Conservation (phyloP, 2,329 filamentous ascomycete genomes). For the Trichophyton benhamiae region DNA sequence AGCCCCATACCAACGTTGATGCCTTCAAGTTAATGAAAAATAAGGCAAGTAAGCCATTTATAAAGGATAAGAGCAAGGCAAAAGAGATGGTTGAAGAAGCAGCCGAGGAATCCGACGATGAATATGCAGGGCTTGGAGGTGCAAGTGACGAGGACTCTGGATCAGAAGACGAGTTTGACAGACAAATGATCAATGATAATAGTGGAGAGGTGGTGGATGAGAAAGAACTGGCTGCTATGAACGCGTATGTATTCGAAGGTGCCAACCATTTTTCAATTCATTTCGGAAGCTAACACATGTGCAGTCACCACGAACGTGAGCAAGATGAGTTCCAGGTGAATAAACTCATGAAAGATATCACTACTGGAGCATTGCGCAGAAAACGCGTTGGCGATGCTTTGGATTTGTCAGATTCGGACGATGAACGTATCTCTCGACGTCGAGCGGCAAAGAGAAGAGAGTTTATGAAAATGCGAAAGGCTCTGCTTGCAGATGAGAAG, state of each 20-base stretch:
- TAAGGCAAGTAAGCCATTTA: conserved; percentile 50
- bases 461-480: conserved; percentile 83
- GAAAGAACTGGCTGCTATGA: conserved; percentile 69
- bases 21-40: conserved; percentile 59
- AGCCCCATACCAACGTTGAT: conserved; percentile 28
- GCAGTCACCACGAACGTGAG: conserved; percentile 63
- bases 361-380: conserved; percentile 71
- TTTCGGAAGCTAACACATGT: background rate
- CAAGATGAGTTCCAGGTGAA: conserved; percentile 78
- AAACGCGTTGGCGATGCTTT: conserved; percentile 68
- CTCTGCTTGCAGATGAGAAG: conserved; percentile 75
- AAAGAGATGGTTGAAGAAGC: conserved; percentile 83
- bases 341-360: conserved; percentile 86
- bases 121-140: conserved; percentile 89
- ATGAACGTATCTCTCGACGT: conserved; percentile 59
- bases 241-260: conserved; percentile 54
- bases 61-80: conserved; percentile 78
- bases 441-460: conserved; percentile 73
- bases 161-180: conserved; percentile 62
- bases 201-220: conserved; percentile 66
- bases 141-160: conserved; percentile 74
- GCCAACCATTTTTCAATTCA: background rate
- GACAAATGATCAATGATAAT: conserved; percentile 83
- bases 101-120: conserved; percentile 94
- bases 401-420: conserved; percentile 81